phyloP scores from a whole-genome alignment of 2,329 filamentous ascomycete species.

The Fusarium pininemorale region DNA sequence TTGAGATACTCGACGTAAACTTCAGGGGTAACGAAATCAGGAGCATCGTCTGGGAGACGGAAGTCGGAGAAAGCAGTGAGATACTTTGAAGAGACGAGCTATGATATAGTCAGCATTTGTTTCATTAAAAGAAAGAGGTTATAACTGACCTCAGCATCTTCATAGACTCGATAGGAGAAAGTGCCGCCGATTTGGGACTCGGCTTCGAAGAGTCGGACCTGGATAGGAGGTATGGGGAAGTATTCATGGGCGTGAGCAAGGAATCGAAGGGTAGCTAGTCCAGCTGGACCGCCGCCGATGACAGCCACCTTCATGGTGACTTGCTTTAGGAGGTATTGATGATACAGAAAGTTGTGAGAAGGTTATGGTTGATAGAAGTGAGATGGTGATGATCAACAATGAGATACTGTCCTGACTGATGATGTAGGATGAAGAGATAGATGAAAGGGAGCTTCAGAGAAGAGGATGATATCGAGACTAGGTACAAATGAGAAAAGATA shows the following conservation, averaged over 20 bases:
- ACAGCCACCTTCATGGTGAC: slow-evolving; percentile 51
- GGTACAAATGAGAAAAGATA: too few relatives aligned
- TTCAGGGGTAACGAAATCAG: slow-evolving; percentile 55
- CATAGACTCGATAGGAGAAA: slow-evolving; percentile 57
- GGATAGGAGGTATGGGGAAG: slow-evolving; percentile 50
- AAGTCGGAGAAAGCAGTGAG: slow-evolving; percentile 62
- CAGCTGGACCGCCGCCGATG: slow-evolving; percentile 55
- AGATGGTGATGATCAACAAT: not conserved
- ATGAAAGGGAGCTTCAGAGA: rapidly evolving
- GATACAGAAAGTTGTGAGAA: not conserved
- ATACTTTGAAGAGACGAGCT: slow-evolving; percentile 60
- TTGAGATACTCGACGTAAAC: slow-evolving; percentile 56
- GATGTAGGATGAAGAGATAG: not conserved
- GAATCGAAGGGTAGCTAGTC: slow-evolving; percentile 54
- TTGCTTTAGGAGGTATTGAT: not conserved
- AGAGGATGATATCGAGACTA: rapidly evolving
- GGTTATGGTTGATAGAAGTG: not conserved
- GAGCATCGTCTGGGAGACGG: slow-evolving; percentile 51
- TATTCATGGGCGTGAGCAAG: slow-evolving; percentile 51
- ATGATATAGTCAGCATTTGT: not conserved
- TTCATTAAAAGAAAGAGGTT: rapidly evolving
- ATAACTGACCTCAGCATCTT: slow-evolving; percentile 54
- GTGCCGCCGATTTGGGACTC: slow-evolving; percentile 57
- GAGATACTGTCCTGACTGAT: not conserved
- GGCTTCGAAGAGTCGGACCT: slow-evolving; percentile 56